Conservation (phyloP, 2,329 filamentous ascomycete genomes). For the Aspergillus piperis region DNA sequence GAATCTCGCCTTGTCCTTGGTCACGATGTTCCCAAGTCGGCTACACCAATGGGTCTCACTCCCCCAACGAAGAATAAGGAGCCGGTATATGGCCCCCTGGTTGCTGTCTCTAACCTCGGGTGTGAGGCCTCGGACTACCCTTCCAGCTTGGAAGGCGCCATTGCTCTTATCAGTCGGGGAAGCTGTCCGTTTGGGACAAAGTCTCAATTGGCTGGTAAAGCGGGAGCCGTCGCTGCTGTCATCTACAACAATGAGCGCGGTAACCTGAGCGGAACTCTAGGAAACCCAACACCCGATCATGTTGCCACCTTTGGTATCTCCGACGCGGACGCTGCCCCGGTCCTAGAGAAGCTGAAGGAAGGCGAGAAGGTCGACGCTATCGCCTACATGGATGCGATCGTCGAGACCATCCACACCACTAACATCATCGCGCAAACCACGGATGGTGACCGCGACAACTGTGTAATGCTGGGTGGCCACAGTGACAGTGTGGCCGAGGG, state of each 20-base stretch:
- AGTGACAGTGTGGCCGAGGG: slow-evolving; percentile 62
- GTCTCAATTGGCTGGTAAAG: slow-evolving; percentile 65
- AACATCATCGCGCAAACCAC: slow-evolving; percentile 64
- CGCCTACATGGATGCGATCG: slow-evolving; percentile 47
- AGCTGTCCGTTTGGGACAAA: slow-evolving; percentile 72
- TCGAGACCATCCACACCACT: slow-evolving; percentile 51
- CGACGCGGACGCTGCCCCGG: slow-evolving; percentile 59
- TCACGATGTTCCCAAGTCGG: slow-evolving; percentile 54
- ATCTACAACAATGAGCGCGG: slow-evolving; percentile 73
- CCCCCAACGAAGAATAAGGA: slow-evolving; percentile 45
- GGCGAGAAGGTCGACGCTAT: slow-evolving; percentile 42
- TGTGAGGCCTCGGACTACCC: slow-evolving; percentile 68
- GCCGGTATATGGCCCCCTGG: slow-evolving; percentile 53
- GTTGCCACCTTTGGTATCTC: slow-evolving; percentile 67
- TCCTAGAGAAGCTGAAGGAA: slow-evolving; percentile 57
- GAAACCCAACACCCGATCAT: slow-evolving; percentile 56
- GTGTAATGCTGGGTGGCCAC: slow-evolving; percentile 61
- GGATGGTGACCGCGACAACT: slow-evolving; percentile 58
- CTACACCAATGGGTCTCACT: slow-evolving; percentile 64
- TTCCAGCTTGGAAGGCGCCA: slow-evolving; percentile 56
- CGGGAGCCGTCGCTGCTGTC: slow-evolving; percentile 71
- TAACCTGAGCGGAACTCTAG: slow-evolving; percentile 67
- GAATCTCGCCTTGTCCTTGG: slow-evolving; percentile 63
- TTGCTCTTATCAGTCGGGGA: slow-evolving; percentile 71
- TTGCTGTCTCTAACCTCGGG: slow-evolving; percentile 58